Conservation (phyloP, 1,284 basidiomycete species). For the Apiotrichum siamense region DNA sequence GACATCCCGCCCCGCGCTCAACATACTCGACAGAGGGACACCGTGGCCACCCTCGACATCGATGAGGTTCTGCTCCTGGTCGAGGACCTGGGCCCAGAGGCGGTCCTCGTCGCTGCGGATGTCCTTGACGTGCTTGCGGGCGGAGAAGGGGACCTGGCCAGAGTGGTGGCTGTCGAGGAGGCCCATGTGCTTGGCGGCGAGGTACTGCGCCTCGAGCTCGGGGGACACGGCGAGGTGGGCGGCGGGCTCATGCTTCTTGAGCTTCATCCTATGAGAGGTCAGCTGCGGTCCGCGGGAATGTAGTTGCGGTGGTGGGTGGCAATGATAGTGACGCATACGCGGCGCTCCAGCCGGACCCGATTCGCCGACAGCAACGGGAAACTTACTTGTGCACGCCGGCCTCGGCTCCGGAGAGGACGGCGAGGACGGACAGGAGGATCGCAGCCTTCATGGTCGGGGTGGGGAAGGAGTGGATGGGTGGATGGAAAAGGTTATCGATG, state of each 20-base stretch:
- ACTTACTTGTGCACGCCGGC: constrained; percentile 43
- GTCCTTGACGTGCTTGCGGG: constrained; percentile 47
- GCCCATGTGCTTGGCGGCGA: constrained; percentile 73
- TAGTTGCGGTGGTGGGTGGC: constrained; percentile 17
- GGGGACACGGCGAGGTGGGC: constrained; percentile 53
- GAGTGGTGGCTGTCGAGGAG: constrained; percentile 11
- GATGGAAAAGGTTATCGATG: too few species aligned
- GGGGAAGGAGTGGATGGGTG: too few species aligned
- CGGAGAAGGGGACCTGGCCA: constrained; percentile 68
- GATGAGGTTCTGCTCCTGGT: constrained; percentile 45
- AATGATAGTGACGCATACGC: constrained; percentile 27
- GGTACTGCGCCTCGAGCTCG: constrained; percentile 67
- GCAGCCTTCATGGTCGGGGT: constrained; percentile 60
- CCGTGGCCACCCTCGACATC: constrained; percentile 67
- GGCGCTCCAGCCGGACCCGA: constrained; percentile 6
- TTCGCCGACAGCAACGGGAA: neutral
- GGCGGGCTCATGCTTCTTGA: constrained; percentile 64
- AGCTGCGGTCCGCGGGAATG: neutral
- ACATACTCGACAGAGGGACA: constrained; percentile 84
- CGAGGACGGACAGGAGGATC: constrained; percentile 66
- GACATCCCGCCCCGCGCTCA: neutral
- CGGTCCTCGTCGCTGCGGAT: constrained; percentile 48
- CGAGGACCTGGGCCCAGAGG: constrained; percentile 67
- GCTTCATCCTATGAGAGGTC: constrained; percentile 60
- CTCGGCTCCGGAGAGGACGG: constrained; percentile 52